Evolutionary conservation across 257 asterid species (phyloP).

Genomic region (Marsdenia floribunda): DNA sequence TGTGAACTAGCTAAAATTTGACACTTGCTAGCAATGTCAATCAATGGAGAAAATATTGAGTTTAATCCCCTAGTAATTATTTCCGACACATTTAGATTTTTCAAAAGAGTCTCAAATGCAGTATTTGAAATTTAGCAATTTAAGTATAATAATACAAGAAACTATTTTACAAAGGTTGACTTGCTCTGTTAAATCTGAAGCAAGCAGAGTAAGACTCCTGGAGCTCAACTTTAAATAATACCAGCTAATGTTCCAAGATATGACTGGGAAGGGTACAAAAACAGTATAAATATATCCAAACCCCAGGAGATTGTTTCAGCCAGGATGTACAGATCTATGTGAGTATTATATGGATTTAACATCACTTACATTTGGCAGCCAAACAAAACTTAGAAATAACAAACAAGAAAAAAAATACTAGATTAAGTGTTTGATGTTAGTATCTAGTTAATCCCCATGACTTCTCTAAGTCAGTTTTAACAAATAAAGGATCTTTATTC

Average conservation of each 20-base stretch:
- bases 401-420: neutral
- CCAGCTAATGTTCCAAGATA: neutral
- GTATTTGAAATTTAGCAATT: neutral
- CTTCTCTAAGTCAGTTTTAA: neutral
- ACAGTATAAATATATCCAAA: neutral
- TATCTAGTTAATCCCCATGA: neutral
- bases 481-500: neutral
- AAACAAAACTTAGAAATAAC: neutral
- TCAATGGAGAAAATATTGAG: neutral
- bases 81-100: neutral
- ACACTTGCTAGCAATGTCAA: neutral
- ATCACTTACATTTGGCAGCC: neutral
- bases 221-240: neutral
- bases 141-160: neutral
- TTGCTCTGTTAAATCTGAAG: neutral
- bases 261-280: neutral
- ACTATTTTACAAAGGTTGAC: neutral
- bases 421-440: neutral
- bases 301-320: neutral
- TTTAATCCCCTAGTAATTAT: neutral
- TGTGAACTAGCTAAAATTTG: neutral
- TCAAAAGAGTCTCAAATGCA: no score
- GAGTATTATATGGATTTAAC: neutral
- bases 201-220: neutral
- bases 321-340: neutral